Conservation (phyloP, 2,329 filamentous ascomycete species). For the Phialocephala sp. region DNA sequence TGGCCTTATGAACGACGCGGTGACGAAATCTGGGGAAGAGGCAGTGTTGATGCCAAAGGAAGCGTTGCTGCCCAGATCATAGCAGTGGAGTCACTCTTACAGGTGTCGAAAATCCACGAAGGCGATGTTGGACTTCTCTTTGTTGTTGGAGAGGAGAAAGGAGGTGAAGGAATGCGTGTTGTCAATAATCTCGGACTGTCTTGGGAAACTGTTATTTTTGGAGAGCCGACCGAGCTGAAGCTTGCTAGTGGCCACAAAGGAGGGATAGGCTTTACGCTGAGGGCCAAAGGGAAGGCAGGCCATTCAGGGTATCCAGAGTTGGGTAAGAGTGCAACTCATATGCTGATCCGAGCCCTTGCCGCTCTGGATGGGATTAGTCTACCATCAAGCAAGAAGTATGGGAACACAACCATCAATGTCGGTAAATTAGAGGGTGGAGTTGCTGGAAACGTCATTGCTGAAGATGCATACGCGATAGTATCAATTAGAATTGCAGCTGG, state of each 20-base stretch:
- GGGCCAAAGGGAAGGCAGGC: constrained; percentile 73
- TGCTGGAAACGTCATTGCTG: neutral
- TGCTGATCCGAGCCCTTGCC: neutral
- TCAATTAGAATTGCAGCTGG: neutral
- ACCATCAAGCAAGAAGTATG: neutral
- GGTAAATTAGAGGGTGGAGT: neutral
- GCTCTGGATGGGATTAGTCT: neutral
- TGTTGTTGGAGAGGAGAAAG: constrained; percentile 81
- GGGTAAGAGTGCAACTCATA: constrained; percentile 71
- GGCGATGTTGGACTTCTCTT: constrained; percentile 63
- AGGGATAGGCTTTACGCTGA: constrained; percentile 68
- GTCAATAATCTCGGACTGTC: constrained; percentile 53
- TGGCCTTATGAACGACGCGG: neutral
- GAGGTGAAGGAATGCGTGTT: constrained; percentile 79
- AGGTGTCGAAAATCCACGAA: constrained; percentile 40
- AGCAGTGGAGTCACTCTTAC: neutral
- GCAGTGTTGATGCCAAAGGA: constrained; percentile 1
- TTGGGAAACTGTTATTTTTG: constrained; percentile 79
- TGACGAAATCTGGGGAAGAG: constrained; percentile 5
- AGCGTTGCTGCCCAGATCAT: constrained; percentile 2
- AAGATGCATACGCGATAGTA: neutral
- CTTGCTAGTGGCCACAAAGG: constrained; percentile 94
- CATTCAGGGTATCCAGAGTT: constrained; percentile 93
- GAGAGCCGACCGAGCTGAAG: constrained; percentile 86
- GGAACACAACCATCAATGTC: neutral